phyloP scores from a whole-genome alignment of 768 basidiomycete species.

The Fistulinella prunicolor region DNA sequence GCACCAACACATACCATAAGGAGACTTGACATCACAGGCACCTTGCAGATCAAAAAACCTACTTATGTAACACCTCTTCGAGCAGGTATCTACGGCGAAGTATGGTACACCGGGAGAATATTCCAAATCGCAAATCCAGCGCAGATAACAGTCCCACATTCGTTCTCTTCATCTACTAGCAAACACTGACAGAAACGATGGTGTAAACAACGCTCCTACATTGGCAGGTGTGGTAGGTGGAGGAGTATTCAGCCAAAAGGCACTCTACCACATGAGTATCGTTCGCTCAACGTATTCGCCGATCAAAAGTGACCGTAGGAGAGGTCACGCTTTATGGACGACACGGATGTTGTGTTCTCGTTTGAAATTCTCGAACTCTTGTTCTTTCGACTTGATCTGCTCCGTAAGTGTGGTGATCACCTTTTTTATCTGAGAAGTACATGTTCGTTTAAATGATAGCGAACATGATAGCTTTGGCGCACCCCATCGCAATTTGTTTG shows the following conservation, averaged over 20 bases:
- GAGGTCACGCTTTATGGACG: conserved; percentile 34
- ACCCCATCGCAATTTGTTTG: conserved; percentile 90
- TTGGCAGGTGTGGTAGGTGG: not conserved
- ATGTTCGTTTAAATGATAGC: conserved; percentile 7
- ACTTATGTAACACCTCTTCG: no score
- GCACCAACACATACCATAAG: conserved; percentile 8
- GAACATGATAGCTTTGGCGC: conserved; percentile 25
- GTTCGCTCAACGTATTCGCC: not conserved
- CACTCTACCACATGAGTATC: conserved; percentile 1
- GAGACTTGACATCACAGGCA: conserved; percentile 7
- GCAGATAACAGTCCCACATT: no score
- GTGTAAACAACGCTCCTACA: not conserved
- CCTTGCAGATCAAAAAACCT: not conserved
- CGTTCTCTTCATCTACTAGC: not conserved
- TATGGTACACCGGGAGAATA: no score
- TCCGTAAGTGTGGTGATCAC: conserved; percentile 75
- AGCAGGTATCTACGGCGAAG: no score
- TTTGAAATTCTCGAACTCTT: conserved; percentile 79
- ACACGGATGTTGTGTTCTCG: conserved; percentile 73
- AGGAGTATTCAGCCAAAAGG: not conserved
- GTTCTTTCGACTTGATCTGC: conserved; percentile 87
- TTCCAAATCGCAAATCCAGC: no score
- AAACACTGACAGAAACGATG: not conserved
- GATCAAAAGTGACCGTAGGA: no score
- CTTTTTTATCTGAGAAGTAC: conserved; percentile 63